phyloP scores from a whole-genome alignment of 2,329 filamentous ascomycete genomes.

The Penicillium sp. region DNA sequence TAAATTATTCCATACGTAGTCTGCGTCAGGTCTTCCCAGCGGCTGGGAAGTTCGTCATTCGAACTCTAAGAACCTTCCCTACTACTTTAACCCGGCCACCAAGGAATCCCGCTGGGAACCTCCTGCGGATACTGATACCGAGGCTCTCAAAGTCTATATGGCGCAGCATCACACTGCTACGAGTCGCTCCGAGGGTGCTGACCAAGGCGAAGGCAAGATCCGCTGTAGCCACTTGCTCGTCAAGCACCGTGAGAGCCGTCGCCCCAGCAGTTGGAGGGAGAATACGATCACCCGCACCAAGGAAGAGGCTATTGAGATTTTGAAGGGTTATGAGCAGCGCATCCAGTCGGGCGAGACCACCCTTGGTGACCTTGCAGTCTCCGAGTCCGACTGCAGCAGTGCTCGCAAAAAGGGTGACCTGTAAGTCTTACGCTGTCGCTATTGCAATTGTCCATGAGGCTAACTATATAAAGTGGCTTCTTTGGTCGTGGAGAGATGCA shows the following conservation, averaged over 20 bases:
- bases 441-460: neutral
- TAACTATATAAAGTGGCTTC: slow-evolving; percentile 59
- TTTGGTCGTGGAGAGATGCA: slow-evolving; percentile 97
- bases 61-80: slow-evolving; percentile 96
- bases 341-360: slow-evolving; percentile 66
- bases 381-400: slow-evolving; percentile 93
- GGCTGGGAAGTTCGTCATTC: slow-evolving; percentile 96
- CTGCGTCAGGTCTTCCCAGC: slow-evolving; percentile 73
- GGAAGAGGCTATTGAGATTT: slow-evolving; percentile 75
- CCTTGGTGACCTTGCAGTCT: slow-evolving; percentile 78
- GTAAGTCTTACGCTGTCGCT: slow-evolving; percentile 42
- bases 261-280: slow-evolving; percentile 91
- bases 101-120: slow-evolving; percentile 96
- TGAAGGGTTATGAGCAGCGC: slow-evolving; percentile 67
- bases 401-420: slow-evolving; percentile 90
- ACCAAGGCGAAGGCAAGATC: slow-evolving; percentile 71
- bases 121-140: slow-evolving; percentile 78
- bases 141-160: slow-evolving; percentile 93
- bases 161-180: slow-evolving; percentile 67
- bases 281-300: slow-evolving; percentile 81
- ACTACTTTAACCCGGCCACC: slow-evolving; percentile 89
- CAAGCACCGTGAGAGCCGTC: slow-evolving; percentile 83
- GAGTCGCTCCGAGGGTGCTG: slow-evolving; percentile 27
- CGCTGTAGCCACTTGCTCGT: slow-evolving; percentile 87
- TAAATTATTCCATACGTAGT: slow-evolving; percentile 38